phyloP scores from a whole-genome alignment of 768 basidiomycete species.

The Mycena floridula region DNA sequence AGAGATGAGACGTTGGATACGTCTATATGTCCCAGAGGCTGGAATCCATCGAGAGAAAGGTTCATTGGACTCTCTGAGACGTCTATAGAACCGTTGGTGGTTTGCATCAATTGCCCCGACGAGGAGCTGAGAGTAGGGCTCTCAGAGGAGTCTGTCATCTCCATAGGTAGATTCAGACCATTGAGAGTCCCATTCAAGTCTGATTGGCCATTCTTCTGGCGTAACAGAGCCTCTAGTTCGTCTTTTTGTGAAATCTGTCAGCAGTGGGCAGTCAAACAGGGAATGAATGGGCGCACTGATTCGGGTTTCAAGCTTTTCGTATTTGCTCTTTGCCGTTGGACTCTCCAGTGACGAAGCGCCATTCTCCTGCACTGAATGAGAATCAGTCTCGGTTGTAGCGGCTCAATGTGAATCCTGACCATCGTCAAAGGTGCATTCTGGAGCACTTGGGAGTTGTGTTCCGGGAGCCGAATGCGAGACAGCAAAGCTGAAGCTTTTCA shows the following conservation, averaged over 20 bases:
- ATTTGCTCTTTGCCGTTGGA: slow-evolving; percentile 53
- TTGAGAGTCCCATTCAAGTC: background rate
- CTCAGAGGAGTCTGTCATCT: background rate
- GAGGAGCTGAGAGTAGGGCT: slow-evolving; percentile 2
- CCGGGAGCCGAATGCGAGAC: slow-evolving; percentile 56
- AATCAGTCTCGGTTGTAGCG: background rate
- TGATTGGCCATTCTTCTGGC: slow-evolving; percentile 40
- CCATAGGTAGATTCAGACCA: too few species aligned
- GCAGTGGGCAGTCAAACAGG: background rate
- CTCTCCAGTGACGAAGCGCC: slow-evolving; percentile 37
- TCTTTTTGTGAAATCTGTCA: slow-evolving; percentile 26
- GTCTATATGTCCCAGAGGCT: background rate
- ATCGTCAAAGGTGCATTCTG: slow-evolving; percentile 78
- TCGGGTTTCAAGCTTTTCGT: slow-evolving; percentile 60
- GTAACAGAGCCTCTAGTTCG: slow-evolving; percentile 63
- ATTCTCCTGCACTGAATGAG: slow-evolving; percentile 24
- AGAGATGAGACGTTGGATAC: background rate
- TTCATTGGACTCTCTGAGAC: slow-evolving; percentile 5
- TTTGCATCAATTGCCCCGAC: background rate
- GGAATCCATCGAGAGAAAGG: slow-evolving; percentile 6
- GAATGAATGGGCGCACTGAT: slow-evolving; percentile 45
- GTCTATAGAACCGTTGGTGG: slow-evolving; percentile 1
- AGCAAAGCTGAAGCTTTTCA: slow-evolving; percentile 69
- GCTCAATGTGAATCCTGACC: slow-evolving; percentile 28
- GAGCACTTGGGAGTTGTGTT: slow-evolving; percentile 42